Base-by-base conservation (phyloP, 768 basidiomycete species). In the Thelephora ganbajun region DNA sequence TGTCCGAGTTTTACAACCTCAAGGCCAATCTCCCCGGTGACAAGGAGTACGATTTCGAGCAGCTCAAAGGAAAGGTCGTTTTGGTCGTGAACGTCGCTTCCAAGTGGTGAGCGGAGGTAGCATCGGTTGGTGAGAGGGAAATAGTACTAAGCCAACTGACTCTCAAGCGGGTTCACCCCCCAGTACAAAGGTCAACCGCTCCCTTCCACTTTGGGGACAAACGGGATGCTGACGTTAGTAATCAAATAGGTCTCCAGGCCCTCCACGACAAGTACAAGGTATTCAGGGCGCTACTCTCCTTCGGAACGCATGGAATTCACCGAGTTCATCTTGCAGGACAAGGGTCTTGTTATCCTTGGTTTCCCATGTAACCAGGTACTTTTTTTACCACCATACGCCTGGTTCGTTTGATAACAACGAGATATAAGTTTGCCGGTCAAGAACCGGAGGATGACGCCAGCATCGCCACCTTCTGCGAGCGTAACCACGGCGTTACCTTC, bases 401-500 rank as follows among this genome's bases (percentile, higher is more conserved):
- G 35, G 13, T 41, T 20, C 18, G 14, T 41, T 16, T 12, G 9
- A 22, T 26, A 6, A 20, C 19, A 23, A 23, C 36, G 33, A 13
- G 36, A 22, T 43, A 39, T 47, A 53, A 93, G 80, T 93, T 94
- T 56, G 85, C 79, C 47, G 73, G 75, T 0, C 90, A 93, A 65
- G 90, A 93, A 56, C 90, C 90, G 0, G 81, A 74, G n/a, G 69
- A 73, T 30, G 89, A 93, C 56, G 72, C 71, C n/a, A 73, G 74
- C 37, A 83, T 93, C 55, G 71, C 69, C 16, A 68, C 77, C 57
- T 86, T 84, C 63, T 90, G 88, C 67, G 67, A 74, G 45, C 57
- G 77, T 51, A 94, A 92, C 69, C 80, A 92, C 60, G 88, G 88
- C 14, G 91, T 97, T 22, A 77, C 76, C 6, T 94, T 94, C 71